A percentile compares a stretch with the other conserved stretches of the same genome.
Conservation (phyloP, 2,329 filamentous ascomycete genomes). For the Penicillium sp. region DNA sequence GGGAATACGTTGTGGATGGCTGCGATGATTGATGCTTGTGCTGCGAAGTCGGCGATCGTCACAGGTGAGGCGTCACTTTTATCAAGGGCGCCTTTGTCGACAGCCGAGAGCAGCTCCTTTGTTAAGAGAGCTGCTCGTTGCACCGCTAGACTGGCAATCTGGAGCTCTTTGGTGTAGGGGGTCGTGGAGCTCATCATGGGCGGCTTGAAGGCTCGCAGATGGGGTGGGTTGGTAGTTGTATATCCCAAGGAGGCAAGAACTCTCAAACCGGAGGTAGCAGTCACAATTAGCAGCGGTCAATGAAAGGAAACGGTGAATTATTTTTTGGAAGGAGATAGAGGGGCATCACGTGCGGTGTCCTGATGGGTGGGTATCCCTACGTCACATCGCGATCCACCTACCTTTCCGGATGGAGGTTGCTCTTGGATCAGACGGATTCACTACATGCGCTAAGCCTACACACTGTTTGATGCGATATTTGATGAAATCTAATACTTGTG, state of each 20-base stretch:
- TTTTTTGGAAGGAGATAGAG: slow-evolving; percentile 2
- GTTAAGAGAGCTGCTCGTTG: slow-evolving; percentile 59
- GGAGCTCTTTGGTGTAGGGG: slow-evolving; percentile 38
- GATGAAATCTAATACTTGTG: background rate
- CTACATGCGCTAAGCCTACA: background rate
- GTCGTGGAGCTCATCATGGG: slow-evolving; percentile 24
- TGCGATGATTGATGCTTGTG: slow-evolving; percentile 61
- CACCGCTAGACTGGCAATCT: slow-evolving; percentile 47
- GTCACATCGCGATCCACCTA: slow-evolving; percentile 3
- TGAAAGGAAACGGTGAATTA: background rate
- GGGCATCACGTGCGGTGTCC: slow-evolving; percentile 6
- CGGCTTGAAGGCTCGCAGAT: background rate
- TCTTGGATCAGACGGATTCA: background rate
- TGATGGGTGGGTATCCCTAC: slow-evolving; percentile 5
- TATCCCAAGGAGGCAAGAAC: background rate
- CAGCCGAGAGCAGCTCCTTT: slow-evolving; percentile 51
- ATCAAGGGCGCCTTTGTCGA: slow-evolving; percentile 53
- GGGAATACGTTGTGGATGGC: slow-evolving; percentile 57
- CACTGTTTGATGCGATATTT: background rate
- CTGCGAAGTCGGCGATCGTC: slow-evolving; percentile 63
- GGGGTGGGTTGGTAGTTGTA: background rate
- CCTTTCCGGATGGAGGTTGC: background rate
- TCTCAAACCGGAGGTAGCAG: background rate
- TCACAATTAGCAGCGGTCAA: background rate
- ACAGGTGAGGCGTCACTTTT: slow-evolving; percentile 62